Base-by-base conservation (phyloP, 2,329 filamentous ascomycete genomes). In the Fusarium mexicanum region DNA sequence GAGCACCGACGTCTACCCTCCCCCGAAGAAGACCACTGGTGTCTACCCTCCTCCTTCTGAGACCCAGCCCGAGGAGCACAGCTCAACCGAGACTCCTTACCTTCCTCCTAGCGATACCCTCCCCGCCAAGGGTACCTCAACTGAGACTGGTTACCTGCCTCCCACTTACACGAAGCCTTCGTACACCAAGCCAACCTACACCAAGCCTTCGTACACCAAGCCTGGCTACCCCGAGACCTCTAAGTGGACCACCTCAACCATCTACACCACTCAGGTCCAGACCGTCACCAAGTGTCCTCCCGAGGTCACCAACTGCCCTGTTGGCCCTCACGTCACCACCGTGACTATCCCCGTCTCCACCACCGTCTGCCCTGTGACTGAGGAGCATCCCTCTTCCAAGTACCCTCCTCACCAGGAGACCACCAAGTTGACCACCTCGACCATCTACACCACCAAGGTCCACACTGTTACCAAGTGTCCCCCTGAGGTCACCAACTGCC, bases 371-470 rank as follows among this genome's bases (percentile, higher is more conserved):
- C 50, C 50, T 6, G 50, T 53, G 6, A 53, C 50, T 8, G 50
- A 53, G 50, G 33, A 37, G 33, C 48, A 53, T 11, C 48, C 51
- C 14, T 41, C 64, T 7, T 33, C 20, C 3, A 13, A 29, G 4
- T 62, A 58, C 14, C 51, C 71, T 54, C 37, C 69, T n/a, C 60
- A 67, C 26, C 22, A 64, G 6, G 38, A 64, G 24, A 73, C 73
- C 24, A 76, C 72, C 33, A 47, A 35, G 40, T 47, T 33, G 59
- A 50, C 64, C 10, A 75, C 72, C 13, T 73, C 69, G 0, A 75
- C 73, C 7, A 54, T 75, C 22, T 75, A 75, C 66, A 75, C 73
- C 16, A 75, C 73, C 16, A 47, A 37, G 29, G 55, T 69, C 13
- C 53, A 61, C 37, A 75, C 73, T 4, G 69, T 75, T 24, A 75